Evolutionary conservation across 1,284 basidiomycete genomes (phyloP), one percentile per base, ranked within the genome.

Genomic region (Ceratobasidium sp.): DNA sequence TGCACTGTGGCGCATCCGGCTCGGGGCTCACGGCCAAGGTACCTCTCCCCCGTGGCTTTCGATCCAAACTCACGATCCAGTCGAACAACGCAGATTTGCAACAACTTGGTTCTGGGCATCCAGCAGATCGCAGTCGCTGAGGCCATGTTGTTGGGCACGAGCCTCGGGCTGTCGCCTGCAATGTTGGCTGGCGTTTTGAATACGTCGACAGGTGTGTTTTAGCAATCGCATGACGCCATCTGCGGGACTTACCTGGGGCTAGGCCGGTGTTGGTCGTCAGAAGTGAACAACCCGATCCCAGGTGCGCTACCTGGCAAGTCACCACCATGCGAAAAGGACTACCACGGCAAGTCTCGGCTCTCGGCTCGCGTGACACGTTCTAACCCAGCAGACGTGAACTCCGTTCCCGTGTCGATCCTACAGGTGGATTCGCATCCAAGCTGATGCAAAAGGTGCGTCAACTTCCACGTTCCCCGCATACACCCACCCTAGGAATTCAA

Each of bases 1-100:
- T 96, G 61, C 87, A 95, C 80, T 96, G 95, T 82, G 95, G 95
- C 0, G 85, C 87, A n/a, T 91, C 92, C 11, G 94, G 94, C n/a
- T 87, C 91, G 5, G 94, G 94, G 0, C 83, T 96, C 16, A 93
- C 87, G 0, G 93, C 94, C 8, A 95, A 96, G 49, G 64, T 66
- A 53, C 22, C 16, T 13, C 22, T n/a, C 48, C 7, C 5, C 22
- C 19, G 16, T 51, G 6, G 31, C 8, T 19, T 31, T 39, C 24
- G 64, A 31, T 19, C 49, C 29, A 6, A 37, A 14, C n/a, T 31
- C 24, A 14, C 19, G 4, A 4, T 31, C 9, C 31, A 2, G 27
- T 37, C 9, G 24, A n/a, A 6, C 46, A 7, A 22, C 43, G 8
- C 49, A 66, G 84, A 93, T 95, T 53, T 93, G 92, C 83, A 95